Conservation (phyloP, 108 stramenopile genomes). For the Skeletonema grethae region DNA sequence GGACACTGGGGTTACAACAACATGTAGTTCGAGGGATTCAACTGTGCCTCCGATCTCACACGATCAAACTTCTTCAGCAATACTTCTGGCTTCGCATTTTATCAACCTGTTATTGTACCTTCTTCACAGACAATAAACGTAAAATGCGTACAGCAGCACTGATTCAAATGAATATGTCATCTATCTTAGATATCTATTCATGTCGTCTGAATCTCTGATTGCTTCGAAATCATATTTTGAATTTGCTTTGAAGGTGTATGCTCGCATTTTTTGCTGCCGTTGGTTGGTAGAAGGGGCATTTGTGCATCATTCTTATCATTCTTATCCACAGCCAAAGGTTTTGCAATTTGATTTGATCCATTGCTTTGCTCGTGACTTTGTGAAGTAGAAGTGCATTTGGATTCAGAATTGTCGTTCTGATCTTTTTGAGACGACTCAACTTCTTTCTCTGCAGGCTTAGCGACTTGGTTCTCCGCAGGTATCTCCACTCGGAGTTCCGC, state of each 20-base stretch:
- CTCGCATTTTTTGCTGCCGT: slow-evolving; percentile 3
- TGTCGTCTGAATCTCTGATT: slow-evolving; percentile 9
- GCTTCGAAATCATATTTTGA: not conserved
- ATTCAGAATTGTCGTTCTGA: not conserved
- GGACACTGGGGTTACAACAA: too few relatives aligned
- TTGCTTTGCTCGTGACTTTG: not conserved
- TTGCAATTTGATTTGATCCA: not conserved
- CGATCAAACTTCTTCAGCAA: too few relatives aligned
- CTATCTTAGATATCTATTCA: not conserved
- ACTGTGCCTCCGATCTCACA: too few relatives aligned
- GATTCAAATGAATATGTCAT: not conserved
- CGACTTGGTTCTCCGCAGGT: not conserved
- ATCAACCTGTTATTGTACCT: too few relatives aligned
- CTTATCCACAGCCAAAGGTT: not conserved
- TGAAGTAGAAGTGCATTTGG: not conserved
- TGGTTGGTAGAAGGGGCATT: not conserved
- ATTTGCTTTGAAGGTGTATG: not conserved
- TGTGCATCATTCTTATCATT: not conserved
- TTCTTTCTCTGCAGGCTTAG: not conserved
- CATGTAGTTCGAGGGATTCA: too few relatives aligned
- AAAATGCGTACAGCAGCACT: too few relatives aligned
- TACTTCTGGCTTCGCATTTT: too few relatives aligned
- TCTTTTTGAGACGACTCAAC: not conserved
- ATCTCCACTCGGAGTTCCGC: not conserved
- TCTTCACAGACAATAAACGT: too few relatives aligned